Evolutionary conservation across 495 filamentous ascomycete genomes (phyloP), one percentile per base, ranked within the genome.

Genomic region (Monascus purpureus): DNA sequence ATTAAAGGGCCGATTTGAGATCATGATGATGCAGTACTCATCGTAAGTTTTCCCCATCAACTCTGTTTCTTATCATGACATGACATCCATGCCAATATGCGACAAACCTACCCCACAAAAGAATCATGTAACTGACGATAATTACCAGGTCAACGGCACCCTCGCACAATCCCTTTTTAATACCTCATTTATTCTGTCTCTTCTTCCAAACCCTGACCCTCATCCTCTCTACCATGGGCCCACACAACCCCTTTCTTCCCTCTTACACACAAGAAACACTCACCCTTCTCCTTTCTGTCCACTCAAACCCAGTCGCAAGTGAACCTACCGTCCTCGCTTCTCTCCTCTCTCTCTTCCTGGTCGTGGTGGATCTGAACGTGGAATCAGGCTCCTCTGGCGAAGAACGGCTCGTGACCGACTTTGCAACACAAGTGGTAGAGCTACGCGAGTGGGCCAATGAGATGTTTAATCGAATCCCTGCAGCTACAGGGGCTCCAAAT

Each of bases 351-450:
- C 70, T 72, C 2, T 73, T 94, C 32, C 57, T 94, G 18, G 79
- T 77, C n/a, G 36, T 93, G 14, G 53, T 96, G 8, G 84, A 93
- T 34, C 61, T 93, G n/a, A 93, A 93, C 36, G 54, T 60, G 23
- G 57, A 45, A 13, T 61, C 59, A 37, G 58, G 64, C 28, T 65
- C 67, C 5, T 48, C 80, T 6, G 76, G 68, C 17, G 69, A 73
- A 35, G 69, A 74, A 37, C 68, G 73, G 22, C 80, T 88, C 48
- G 80, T 86, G 28, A 69, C 55, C 0, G 59, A 65, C 23, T 53
- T 52, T 24, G 62, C 53, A 25, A 44, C 29, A 34, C 49, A 53
- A 40, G 58, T 50, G 29, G 59, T 52, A 16, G 66, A 47, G 52
- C 45, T 47, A 38, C 57, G 43, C 31, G 67, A 52, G 29, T 67